A percentile compares a stretch with the other conserved stretches of the same genome.
Conservation (phyloP, 371 early-diverging fungal species). For the Racocetra persica region DNA sequence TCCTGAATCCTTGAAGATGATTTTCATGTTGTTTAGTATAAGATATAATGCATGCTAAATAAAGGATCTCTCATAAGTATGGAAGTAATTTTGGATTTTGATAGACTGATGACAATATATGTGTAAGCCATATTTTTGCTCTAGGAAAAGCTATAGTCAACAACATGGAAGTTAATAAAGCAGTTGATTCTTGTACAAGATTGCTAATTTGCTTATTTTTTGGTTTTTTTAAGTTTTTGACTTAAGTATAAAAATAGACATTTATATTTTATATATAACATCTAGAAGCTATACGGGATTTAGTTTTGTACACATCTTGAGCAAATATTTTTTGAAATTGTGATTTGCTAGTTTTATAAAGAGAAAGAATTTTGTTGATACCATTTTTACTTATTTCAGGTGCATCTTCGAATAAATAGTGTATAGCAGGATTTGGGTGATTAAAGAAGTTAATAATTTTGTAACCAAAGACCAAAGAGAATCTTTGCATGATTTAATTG, state of each 20-base stretch:
- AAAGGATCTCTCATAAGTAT: background rate
- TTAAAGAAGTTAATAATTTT: background rate
- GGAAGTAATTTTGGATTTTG: constrained; percentile 27
- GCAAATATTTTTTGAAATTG: background rate
- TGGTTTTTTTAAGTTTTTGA: background rate
- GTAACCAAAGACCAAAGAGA: background rate
- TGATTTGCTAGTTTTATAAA: background rate
- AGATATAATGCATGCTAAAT: constrained; percentile 5
- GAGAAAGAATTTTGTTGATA: constrained; percentile 9
- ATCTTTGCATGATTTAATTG: background rate
- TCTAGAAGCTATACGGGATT: background rate
- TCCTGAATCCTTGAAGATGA: background rate
- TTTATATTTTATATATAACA: background rate
- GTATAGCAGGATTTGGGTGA: background rate
- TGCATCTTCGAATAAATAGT: constrained; percentile 6
- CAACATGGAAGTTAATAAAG: constrained; percentile 14
- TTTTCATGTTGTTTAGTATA: constrained; percentile 7
- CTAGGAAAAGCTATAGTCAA: constrained; percentile 24
- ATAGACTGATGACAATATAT: constrained; percentile 18
- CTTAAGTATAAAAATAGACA: background rate
- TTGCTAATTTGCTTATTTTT: too few relatives aligned
- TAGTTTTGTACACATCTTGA: constrained; percentile 19
- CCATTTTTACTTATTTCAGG: constrained; percentile 2
- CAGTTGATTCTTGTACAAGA: too few relatives aligned
- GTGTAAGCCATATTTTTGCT: constrained; percentile 22